Base-by-base conservation (phyloP, 2,329 filamentous ascomycete genomes). In the Exutisphaerella laricina region DNA sequence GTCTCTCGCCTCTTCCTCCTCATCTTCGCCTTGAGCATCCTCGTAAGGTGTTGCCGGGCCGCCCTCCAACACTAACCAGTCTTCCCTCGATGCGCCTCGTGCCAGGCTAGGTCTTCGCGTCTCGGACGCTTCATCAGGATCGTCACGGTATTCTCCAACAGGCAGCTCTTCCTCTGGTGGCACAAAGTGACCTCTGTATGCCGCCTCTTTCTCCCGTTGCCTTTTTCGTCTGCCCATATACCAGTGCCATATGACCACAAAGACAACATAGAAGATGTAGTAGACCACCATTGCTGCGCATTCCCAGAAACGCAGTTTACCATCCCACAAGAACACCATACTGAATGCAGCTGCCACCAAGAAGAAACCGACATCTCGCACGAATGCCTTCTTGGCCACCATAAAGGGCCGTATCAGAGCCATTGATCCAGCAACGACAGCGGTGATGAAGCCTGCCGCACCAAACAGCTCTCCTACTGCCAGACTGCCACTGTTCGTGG, bases 341-440 rank as follows among this genome's bases (percentile, higher is more conserved):
- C 85, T 88, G 66, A 97, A 96, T 47, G 76, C 75, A 12, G 92
- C 84, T 1, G 92, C 86, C 9, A 87, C 73, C 43, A 94, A 84
- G 64, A 98, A 98, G 70, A 96, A 98, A 45, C 80, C 77, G 8
- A 97, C 84, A 60, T 98, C 92, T 52, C 92, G 78, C 16, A 96
- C 77, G 61, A 97, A 98, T 25, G 88, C 92, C 64, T 84, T 86
- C 57, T 82, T 83, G 40, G 87, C 85, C 39, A 98, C 92, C 53
- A 83, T 84, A 65, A 98, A 98, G 41, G 95, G 92, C 51, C 87
- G 78, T n/a, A 96, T 89, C 42, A 98, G 68, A 10, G 90, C 92
- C 92, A 98, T 98, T 43, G 88, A 94, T 12, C 92, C 92, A 4
- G 90, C 88, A 23, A 98, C 92, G 13, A 98, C 90, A 1, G 89